Conservation (phyloP, 2,329 filamentous ascomycete species). For the Daldinia eschscholtzii region DNA sequence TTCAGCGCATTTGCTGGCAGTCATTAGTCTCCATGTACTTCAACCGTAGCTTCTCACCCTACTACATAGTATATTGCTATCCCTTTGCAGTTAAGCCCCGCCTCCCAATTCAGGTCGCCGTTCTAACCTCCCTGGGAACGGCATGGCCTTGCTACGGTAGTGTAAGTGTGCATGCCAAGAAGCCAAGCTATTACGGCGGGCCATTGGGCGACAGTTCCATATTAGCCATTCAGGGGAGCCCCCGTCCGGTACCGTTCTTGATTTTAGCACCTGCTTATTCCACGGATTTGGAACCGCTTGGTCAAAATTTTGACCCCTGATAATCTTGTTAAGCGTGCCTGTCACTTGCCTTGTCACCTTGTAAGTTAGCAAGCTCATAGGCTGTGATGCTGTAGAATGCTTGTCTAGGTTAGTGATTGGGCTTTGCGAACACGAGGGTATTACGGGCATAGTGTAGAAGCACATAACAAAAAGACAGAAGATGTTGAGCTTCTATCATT, state of each 20-base stretch:
- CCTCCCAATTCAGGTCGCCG: conserved; percentile 23
- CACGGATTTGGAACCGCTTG: conserved; percentile 43
- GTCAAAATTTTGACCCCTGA: conserved; percentile 42
- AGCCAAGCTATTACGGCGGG: conserved; percentile 32
- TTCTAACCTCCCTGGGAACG: conserved; percentile 33
- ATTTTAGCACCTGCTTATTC: conserved; percentile 44
- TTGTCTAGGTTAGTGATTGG: conserved; percentile 33
- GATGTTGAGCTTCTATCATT: conserved; percentile 27
- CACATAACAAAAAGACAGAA: conserved; percentile 20
- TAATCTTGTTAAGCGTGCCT: conserved; percentile 34
- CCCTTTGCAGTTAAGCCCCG: conserved; percentile 37
- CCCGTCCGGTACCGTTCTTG: conserved; percentile 36
- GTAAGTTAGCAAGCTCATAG: conserved; percentile 26
- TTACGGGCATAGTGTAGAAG: conserved; percentile 24
- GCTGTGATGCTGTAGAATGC: conserved; percentile 26
- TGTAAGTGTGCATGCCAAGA: conserved; percentile 25
- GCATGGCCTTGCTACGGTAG: conserved; percentile 12
- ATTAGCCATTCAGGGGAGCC: conserved; percentile 40
- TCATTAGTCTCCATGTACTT: not conserved
- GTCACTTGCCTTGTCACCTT: conserved; percentile 13
- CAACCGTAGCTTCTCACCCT: conserved; percentile 27
- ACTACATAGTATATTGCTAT: conserved; percentile 27
- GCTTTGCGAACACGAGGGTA: conserved; percentile 31
- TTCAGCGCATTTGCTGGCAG: conserved; percentile 4
- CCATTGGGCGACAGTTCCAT: conserved; percentile 35